Evolutionary conservation across 768 basidiomycete species (phyloP).

Genomic region (Sarcodon sp.): DNA sequence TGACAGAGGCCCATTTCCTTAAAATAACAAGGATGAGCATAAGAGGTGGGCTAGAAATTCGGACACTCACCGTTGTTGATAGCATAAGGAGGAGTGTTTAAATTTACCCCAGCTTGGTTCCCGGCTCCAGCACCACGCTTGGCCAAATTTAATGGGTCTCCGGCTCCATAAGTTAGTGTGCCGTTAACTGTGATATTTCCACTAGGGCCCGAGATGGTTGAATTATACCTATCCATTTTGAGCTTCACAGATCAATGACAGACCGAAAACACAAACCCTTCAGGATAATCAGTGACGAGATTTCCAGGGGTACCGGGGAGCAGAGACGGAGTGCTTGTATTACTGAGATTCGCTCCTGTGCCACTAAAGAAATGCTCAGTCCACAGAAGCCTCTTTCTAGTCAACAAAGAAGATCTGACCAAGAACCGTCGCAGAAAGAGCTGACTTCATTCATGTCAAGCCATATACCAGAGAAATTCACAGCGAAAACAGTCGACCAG

Average conservation of each 20-base stretch:
- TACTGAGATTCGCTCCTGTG: conserved; percentile 39
- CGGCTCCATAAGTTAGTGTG: conserved; percentile 34
- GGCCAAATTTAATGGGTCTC: conserved; percentile 9
- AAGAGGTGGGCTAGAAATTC: background rate
- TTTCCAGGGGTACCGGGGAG: conserved; percentile 47
- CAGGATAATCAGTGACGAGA: conserved; percentile 46
- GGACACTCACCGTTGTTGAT: conserved; percentile 51
- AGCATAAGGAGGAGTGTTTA: conserved; percentile 51
- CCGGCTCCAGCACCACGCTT: conserved; percentile 40
- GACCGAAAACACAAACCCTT: conserved; percentile 32
- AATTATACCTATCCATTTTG: conserved; percentile 36
- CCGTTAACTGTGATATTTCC: conserved; percentile 70
- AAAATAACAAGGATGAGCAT: background rate
- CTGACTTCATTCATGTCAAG: conserved; percentile 57
- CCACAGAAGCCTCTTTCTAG: background rate
- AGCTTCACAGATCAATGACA: background rate
- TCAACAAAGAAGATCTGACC: conserved; percentile 19
- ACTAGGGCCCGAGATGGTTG: conserved; percentile 47
- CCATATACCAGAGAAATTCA: conserved; percentile 60
- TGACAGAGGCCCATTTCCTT: conserved; percentile 41
- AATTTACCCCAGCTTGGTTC: conserved; percentile 29
- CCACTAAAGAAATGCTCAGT: conserved; percentile 25
- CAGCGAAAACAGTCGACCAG: conserved; percentile 31
- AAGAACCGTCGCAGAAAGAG: conserved; percentile 54
- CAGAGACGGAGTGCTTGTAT: conserved; percentile 38